Percentiles rank a stretch among this genome's conserved stretches.
Conservation (phyloP, 1,284 basidiomycete genomes). For the Phellopilus nigrolimitatus region DNA sequence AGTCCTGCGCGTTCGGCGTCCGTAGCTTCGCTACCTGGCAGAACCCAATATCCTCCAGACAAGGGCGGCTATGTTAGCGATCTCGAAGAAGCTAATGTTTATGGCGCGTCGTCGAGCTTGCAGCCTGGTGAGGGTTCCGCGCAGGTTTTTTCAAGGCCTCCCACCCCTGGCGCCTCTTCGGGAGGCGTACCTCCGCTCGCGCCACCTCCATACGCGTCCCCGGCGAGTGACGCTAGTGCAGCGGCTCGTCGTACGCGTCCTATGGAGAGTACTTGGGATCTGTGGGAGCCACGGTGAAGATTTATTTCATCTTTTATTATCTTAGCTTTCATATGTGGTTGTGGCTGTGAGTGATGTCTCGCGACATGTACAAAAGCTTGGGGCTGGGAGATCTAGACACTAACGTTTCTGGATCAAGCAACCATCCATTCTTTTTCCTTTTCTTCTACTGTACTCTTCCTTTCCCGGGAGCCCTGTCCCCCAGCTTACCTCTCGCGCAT, state of each 20-base stretch:
- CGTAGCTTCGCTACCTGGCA: not conserved
- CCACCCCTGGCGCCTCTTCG: slow-evolving; percentile 10
- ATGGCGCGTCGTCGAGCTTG: slow-evolving; percentile 10
- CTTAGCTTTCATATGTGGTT: not conserved
- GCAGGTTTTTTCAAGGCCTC: slow-evolving; percentile 13
- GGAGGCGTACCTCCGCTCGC: slow-evolving; percentile 2
- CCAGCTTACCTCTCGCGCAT: too few species aligned
- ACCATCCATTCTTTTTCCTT: too few species aligned
- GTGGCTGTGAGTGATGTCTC: too few species aligned
- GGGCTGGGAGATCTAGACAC: too few species aligned
- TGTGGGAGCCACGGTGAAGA: slow-evolving; percentile 14
- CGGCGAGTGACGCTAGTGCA: slow-evolving; percentile 11
- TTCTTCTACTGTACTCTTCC: too few species aligned
- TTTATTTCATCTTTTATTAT: slow-evolving; percentile 1
- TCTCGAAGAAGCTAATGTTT: slow-evolving; percentile 16
- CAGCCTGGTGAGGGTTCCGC: slow-evolving; percentile 6
- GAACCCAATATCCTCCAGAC: not conserved
- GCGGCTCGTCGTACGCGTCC: slow-evolving; percentile 8
- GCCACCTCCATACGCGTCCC: slow-evolving; percentile 14
- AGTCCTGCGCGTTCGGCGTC: slow-evolving; percentile 25
- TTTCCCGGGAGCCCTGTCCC: too few species aligned
- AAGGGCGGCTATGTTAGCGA: slow-evolving; percentile 6
- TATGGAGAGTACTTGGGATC: slow-evolving; percentile 16
- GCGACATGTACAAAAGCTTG: too few species aligned
- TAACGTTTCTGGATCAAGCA: too few species aligned